Evolutionary conservation across 2,329 filamentous ascomycete genomes (phyloP), one percentile per base, ranked within the genome.

Genomic region (Aspergillus candidus): DNA sequence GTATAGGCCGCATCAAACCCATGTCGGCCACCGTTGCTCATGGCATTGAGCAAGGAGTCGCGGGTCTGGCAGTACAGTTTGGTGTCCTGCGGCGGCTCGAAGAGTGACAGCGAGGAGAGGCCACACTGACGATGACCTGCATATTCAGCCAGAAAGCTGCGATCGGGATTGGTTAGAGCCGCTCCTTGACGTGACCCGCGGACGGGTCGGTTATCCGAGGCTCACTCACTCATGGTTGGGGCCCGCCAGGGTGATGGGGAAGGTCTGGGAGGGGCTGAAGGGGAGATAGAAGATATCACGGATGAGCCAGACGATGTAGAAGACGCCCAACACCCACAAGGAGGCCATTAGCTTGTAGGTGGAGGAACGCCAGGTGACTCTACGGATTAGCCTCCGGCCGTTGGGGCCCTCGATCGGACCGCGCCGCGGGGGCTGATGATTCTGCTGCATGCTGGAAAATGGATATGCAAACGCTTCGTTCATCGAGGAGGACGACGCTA

Each of bases 311-410:
- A 67, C 59, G 43, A 68, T 63, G 44, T 67, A 69, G 35, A 69
- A 52, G 7, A 68, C 63, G 11, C 61, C 62, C 36, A 67, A 43
- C 15, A 69, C 63, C 63, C 66, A 69, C 14, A 68, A 52, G 32
- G 62, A 67, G 6, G 66, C 65, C 55, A 68, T 60, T 34, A 69
- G 52, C 48, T 67, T 69, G 57, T 69, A 68, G 14, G 65, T 67
- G 12, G 65, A 68, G 11, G 66, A 68, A 31, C 66, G 64, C 66
- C 66, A 69, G 51, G 65, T 68, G 51, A 68, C 65, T 49, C 66
- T 59, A 29, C 66, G 65, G 47, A 65, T 65, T 32, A 68, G 52
- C 39, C 63, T 58, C 33, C 65, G 62, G 47, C 66, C 66, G 53
- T 63, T 57, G 30, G 66, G 66, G n/a, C 63, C 65, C 49, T 68